Base-by-base conservation (phyloP, 2,329 filamentous ascomycete genomes). In the Thielaviopsis populi region DNA sequence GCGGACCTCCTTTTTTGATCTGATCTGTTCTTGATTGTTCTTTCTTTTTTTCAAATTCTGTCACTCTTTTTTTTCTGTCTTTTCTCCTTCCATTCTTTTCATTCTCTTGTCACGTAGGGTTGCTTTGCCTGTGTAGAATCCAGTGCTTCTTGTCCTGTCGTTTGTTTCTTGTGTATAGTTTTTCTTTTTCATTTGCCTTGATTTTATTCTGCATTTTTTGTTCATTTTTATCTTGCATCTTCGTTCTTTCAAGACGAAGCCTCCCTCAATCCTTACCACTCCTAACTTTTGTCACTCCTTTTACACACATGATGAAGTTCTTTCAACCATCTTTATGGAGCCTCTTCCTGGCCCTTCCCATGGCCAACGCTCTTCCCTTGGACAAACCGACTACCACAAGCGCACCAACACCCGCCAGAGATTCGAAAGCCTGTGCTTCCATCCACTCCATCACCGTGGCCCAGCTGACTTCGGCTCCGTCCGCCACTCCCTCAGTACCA, bases 401-500 rank as follows among this genome's bases (percentile, higher is more conserved):
- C 30, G 30, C 53, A 56, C 53, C 53, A 37, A n/a, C 53, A n/a
- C 17, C 53, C n/a, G 53, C 27, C 24, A 56, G 30, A 6, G 58
- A 60, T 24, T 8, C 58, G 1, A 60, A 62, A 17, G 43, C 61
- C 33, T 62, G 61, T 54, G 61, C 43, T 15, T 54, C 48, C 10
- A 62, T 62, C 19, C 61, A 62, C 43, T n/a, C 61, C 13, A 19
- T 41, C 33, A 62, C 61, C 13, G 15, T 53, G 19, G 11, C 17
- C 48, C 30, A 48, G 8, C 30, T 62, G n/a, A 42, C 19, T 41
- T 43, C 43, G 6, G 22, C 24, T 2, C 48, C 61, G 46, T 61
- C 53, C 71, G 72, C 69, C 19, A 67, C 66, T 2, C 69, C 72
- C 4, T 73, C 70, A n/a, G 70, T 77, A 19, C 67, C 73, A 1